phyloP scores from a whole-genome alignment of 345 rosid genomes.

The Eutrema heterophyllum region DNA sequence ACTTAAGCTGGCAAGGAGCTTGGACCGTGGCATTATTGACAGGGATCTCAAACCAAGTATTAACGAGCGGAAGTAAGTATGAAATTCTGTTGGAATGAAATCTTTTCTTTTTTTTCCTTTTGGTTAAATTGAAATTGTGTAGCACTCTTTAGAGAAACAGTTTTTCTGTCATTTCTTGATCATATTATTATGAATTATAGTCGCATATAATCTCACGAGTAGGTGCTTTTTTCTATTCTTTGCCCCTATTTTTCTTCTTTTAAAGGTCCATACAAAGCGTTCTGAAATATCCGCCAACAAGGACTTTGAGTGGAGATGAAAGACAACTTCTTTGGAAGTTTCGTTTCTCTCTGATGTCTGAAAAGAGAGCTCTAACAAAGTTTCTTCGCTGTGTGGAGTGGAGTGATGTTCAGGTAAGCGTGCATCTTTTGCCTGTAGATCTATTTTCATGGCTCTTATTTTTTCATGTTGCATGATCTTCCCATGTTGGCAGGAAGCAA shows the following conservation, averaged over 20 bases:
- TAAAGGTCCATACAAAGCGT: constrained; percentile 77
- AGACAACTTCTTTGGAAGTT: constrained; percentile 98
- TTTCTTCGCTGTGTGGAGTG: constrained; percentile 94
- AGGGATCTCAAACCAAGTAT: constrained; percentile 93
- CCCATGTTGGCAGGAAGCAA: constrained; percentile 73
- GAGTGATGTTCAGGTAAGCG: constrained; percentile 92
- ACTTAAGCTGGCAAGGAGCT: constrained; percentile 92
- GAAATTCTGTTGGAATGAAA: neutral
- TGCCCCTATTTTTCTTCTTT: constrained; percentile 18
- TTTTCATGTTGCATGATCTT: constrained; percentile 15
- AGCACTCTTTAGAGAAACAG: neutral
- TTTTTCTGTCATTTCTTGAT: neutral
- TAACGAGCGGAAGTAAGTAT: constrained; percentile 75
- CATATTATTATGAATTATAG: neutral
- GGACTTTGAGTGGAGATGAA: constrained; percentile 90
- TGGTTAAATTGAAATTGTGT: neutral
- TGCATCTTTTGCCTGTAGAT: constrained; percentile 1
- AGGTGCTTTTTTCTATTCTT: constrained; percentile 6
- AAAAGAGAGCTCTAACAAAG: constrained; percentile 96
- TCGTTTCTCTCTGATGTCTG: constrained; percentile 89
- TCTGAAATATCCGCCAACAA: constrained; percentile 88
- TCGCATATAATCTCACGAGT: constrained; percentile 6
- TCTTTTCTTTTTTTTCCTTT: neutral
- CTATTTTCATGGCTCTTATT: neutral
- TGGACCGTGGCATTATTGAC: constrained; percentile 94